These are phyloP conservation scores for Lentinus polychrous DNA, from an alignment of 1,284 basidiomycete species.

Conservation along the genomic window DNA sequence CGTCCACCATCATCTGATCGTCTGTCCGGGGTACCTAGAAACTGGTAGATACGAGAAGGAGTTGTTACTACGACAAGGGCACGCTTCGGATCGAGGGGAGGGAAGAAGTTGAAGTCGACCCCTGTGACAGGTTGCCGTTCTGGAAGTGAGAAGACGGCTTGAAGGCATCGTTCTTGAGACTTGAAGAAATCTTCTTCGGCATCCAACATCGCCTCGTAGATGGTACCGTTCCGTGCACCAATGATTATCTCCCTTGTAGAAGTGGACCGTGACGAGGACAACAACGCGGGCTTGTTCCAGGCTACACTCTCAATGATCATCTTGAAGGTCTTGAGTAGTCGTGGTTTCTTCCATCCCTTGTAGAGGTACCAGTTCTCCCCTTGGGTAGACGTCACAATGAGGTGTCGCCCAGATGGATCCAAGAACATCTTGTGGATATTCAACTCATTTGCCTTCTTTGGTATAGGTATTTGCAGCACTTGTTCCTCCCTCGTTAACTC, in stretches of 20 bases:
- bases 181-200: slow-evolving; percentile 90
- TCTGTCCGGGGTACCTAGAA: slow-evolving; percentile 64
- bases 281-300: slow-evolving; percentile 79
- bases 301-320: slow-evolving; percentile 90
- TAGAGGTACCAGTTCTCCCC: slow-evolving; percentile 95
- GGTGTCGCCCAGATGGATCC: slow-evolving; percentile 89
- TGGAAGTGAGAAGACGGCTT: slow-evolving; percentile 72
- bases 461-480: slow-evolving; percentile 71
- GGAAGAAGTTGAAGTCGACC: slow-evolving; percentile 73
- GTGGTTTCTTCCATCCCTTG: slow-evolving; percentile 74
- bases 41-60: slow-evolving; percentile 87
- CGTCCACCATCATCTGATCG: slow-evolving; percentile 70
- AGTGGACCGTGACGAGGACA: slow-evolving; percentile 57
- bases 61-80: slow-evolving; percentile 81
- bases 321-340: slow-evolving; percentile 74
- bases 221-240: slow-evolving; percentile 77
- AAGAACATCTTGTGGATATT: slow-evolving; percentile 76
- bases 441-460: slow-evolving; percentile 63
- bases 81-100: slow-evolving; percentile 52
- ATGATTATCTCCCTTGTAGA: slow-evolving; percentile 87
- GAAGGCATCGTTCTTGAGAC: slow-evolving; percentile 77
- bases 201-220: slow-evolving; percentile 84
- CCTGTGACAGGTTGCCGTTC: slow-evolving; percentile 80
- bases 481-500: slow-evolving; percentile 80
- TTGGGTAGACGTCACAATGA: slow-evolving; percentile 78